These are phyloP conservation scores for Colletotrichum neosansevieriae DNA, from an alignment of 2,329 filamentous ascomycete genomes.

Conservation along the genomic window DNA sequence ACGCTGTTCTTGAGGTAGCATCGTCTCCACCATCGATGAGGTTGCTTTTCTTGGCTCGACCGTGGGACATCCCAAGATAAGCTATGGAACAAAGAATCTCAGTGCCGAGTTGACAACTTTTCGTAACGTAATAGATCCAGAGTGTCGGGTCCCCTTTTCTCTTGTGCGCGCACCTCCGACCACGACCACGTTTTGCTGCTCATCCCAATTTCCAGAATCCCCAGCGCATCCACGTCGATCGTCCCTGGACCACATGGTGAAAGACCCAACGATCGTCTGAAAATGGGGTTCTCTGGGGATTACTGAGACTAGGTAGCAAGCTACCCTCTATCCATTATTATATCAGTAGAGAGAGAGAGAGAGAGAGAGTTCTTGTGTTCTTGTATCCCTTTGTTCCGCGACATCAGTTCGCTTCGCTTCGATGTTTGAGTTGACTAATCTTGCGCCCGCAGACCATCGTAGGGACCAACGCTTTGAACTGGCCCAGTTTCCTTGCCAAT, in stretches of 20 bases:
- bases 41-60: constrained; percentile 9
- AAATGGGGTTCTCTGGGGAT: neutral
- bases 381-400: too few relatives aligned
- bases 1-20: constrained; percentile 3
- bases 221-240: constrained; percentile 4
- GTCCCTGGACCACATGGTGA: constrained; percentile 10
- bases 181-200: neutral
- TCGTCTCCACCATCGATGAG: constrained; percentile 8
- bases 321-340: too few relatives aligned
- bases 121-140: constrained; percentile 40
- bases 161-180: neutral
- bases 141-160: constrained; percentile 12
- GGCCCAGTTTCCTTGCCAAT: neutral
- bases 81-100: neutral
- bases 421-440: too few relatives aligned
- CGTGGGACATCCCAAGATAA: constrained; percentile 14
- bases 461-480: neutral
- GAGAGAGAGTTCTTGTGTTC: too few relatives aligned
- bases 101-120: constrained; percentile 21
- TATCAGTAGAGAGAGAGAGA: too few relatives aligned
- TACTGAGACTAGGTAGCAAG: neutral
- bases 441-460: constrained; percentile 3
- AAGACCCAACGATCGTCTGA: neutral
- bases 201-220: constrained; percentile 4
- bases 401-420: too few relatives aligned